Evolutionary conservation across 176 grass and related monocot species (phyloP), one percentile per base, ranked within the genome.

Genomic region (Dendrocalamus sinicus): DNA sequence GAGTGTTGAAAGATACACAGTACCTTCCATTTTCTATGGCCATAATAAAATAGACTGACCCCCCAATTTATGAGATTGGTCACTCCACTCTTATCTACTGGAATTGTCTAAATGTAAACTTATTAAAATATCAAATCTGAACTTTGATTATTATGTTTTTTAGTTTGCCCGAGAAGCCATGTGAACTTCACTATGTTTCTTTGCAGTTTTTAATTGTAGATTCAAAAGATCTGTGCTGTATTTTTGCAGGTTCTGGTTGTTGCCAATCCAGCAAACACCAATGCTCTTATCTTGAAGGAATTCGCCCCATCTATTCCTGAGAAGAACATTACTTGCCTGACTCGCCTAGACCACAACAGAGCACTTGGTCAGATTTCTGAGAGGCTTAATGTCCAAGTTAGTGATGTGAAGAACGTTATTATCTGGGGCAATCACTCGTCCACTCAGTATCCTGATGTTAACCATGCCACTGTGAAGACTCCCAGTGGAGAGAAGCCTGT

Each of bases 381-480:
- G 82, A 94, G 85, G 48, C 88, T 99, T 60, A 70, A 54, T 48
- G 80, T 99, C 78, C 96, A 99, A 90, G 94, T 99, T 83, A 83
- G 75, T 70, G 94, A 99, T 73, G 94, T 96, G 47, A 99, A 96
- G 72, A 99, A 99, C 85, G 94, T 65, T 73, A 91, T 99, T 65
- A 99, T 99, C 75, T 96, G 96, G 96, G 96, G 96, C 30, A 99
- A 99, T 81, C 93, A 96, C 82, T 99, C 96, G 20, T 99, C 96
- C 20, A 80, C 59, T 74, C 96, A 96, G 82, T 96, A 99, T 55
- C 96, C 92, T 85, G 96, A 99, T 88, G 93, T 92, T 17, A 96
- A 80, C 82, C 96, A 99, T 24, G 96, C 96, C 53, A 96, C 90
- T 6, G 81, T 96, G 72, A 96, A 91, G 61, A 91, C 91, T 60